phyloP scores from a whole-genome alignment of 2,329 filamentous ascomycete genomes.

The Cladophialophora carrionii region DNA sequence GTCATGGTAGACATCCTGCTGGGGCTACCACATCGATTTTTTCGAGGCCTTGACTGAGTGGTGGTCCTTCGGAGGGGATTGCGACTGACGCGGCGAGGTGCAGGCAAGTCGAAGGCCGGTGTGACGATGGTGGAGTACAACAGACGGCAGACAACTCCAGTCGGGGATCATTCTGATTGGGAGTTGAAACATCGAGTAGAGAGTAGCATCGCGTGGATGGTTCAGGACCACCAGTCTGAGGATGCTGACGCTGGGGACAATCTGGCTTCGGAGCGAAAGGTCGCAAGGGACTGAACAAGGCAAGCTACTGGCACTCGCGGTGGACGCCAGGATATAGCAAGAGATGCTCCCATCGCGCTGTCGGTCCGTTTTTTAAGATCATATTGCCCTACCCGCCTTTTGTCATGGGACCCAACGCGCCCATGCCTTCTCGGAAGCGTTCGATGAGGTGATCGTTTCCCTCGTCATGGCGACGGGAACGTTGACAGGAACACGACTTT shows the following conservation, averaged over 20 bases:
- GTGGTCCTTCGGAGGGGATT: neutral
- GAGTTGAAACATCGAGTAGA: neutral
- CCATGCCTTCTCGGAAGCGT: slow-evolving; percentile 27
- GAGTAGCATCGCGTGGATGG: neutral
- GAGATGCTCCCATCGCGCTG: neutral
- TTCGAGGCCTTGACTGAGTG: neutral
- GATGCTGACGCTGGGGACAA: neutral
- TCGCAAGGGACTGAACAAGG: neutral
- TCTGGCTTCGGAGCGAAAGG: neutral
- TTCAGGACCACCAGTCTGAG: neutral
- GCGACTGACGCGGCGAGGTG: neutral
- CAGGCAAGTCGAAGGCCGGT: neutral
- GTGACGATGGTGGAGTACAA: neutral
- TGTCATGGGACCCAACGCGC: slow-evolving; percentile 27
- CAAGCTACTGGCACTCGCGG: neutral
- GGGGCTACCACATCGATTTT: neutral
- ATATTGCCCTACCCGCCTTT: neutral
- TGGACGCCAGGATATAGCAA: neutral
- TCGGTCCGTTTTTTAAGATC: neutral
- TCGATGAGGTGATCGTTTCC: slow-evolving; percentile 14
- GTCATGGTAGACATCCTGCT: neutral
- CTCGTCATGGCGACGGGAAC: slow-evolving; percentile 20
- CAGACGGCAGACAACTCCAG: neutral
- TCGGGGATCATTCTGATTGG: neutral
- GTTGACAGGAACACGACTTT: slow-evolving; percentile 11